Evolutionary conservation across 169 alveolate species (phyloP).

Genomic region (Eimeria praecox): DNA sequence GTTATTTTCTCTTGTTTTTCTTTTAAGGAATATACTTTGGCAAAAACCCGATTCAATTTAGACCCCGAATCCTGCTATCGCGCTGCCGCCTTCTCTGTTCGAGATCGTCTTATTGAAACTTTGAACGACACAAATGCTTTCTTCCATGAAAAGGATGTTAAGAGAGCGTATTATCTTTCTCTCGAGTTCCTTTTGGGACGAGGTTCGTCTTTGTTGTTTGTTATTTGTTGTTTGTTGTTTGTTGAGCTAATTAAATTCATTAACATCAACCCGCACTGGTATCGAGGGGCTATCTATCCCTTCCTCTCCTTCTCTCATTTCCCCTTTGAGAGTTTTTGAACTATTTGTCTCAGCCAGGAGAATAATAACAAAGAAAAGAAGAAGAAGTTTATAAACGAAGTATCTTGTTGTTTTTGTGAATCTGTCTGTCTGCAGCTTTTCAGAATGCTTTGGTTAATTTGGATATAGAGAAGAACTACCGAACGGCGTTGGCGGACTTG

Average conservation of each 20-base stretch:
- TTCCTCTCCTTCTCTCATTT: too few relatives aligned
- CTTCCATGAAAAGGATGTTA: conserved; percentile 92
- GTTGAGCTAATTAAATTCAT: neutral
- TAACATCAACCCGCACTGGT: too few relatives aligned
- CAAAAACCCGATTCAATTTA: conserved; percentile 95
- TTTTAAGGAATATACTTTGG: conserved; percentile 96
- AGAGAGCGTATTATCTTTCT: conserved; percentile 95
- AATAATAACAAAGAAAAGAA: too few relatives aligned
- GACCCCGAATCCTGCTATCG: conserved; percentile 92
- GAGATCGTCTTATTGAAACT: conserved; percentile 96
- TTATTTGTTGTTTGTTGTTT: neutral
- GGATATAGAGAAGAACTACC: conserved; percentile 93
- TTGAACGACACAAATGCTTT: conserved; percentile 96
- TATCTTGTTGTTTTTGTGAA: too few relatives aligned
- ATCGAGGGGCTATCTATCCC: too few relatives aligned
- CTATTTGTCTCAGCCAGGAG: too few relatives aligned
- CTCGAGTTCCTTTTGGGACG: conserved; percentile 97
- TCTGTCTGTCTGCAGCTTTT: conserved; percentile 84
- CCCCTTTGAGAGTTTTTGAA: too few relatives aligned
- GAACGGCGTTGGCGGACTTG: conserved; percentile 93
- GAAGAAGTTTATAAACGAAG: too few relatives aligned
- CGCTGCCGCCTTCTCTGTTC: conserved; percentile 94
- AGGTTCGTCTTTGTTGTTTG: conserved; percentile 70
- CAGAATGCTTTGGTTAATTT: conserved; percentile 96
- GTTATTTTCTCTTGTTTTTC: neutral